Evolutionary conservation across 2,329 filamentous ascomycete species (phyloP), one percentile per base, ranked within the genome.

Genomic region (Taxawa tesnikishii): DNA sequence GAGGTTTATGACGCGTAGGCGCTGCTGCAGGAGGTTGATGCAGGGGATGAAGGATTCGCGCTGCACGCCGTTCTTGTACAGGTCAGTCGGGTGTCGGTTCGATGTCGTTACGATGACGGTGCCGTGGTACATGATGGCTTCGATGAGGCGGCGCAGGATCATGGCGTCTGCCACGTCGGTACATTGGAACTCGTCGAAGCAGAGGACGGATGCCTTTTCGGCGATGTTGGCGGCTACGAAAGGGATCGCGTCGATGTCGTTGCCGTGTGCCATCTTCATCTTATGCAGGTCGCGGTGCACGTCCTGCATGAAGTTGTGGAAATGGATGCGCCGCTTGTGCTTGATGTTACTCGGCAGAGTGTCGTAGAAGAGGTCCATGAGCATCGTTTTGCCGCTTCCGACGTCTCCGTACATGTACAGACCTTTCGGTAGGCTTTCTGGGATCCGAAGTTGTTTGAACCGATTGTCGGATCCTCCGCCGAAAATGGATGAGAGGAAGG

Each of bases 241-340:
- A 0, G 88, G 88, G 27, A 96, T 73, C 1, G 75, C 83, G 55
- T 98, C 90, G 24, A 94, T 70, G 45, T 94, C 85, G 51, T 77
- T 85, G 17, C 90, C 90, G 54, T 93, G 74, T 46, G 77, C 63
- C 70, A 90, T 79, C 63, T 94, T 94, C 59, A 93, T 78, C 51
- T 75, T 75, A 62, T 96, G 90, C 47, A 96, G 63, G 38, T 88
- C 72, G 55, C 79, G 84, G 61, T 98, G 90, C 29, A 96, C 80
- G 55, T 93, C 83, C 57, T 96, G 90, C 90, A 98, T 98, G 65
- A 98, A 98, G 56, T 94, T 94, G 65, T 96, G 85, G 59, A 98
- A 98, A 63, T 98, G 90, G 49, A 98, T 94, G 29, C 90, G 72
- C 28, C 79, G 92, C 63, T 94, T 94, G 18, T 75, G 74, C 36